Base-by-base conservation (phyloP, 805 yeast species). In the Myxozyma nipponensis region DNA sequence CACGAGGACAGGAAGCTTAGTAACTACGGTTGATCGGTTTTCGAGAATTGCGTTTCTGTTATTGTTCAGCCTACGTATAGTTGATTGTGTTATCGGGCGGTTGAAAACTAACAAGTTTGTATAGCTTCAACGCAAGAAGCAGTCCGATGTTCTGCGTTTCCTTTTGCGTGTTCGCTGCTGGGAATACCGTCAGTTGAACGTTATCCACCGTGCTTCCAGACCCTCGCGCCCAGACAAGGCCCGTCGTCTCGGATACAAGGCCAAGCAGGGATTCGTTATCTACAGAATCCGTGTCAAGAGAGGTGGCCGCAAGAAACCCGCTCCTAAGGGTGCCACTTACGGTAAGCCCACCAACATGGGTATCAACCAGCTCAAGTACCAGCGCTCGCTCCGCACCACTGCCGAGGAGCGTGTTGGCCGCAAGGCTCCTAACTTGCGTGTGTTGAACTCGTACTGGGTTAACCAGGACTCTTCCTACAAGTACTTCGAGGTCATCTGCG, bases 151-250 rank as follows among this genome's bases (percentile, higher is more conserved):
- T 71, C 80, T 86, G 81, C 87, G 98, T 80, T 93, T 93, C 88
- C 81, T 93, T 73, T 86, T 86, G 79, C 86, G 98, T 78, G 96
- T 93, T 83, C 88, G 98, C 87, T 93, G 96, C 81, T 93, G 98
- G 98, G 98, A 93, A 80, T 93, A 89, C 95, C 90, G 98, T 82
- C 98, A 93, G 82, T 84, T 84, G 82, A 84, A 81, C 72, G 98
- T 90, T 66, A 85, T 93, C 77, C 98, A 93, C 96, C 86, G 98
- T 77, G 97, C 97, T 67, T 68, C 95, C 55, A 88, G 91, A 77
- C 98, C 98, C 70, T 85, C 97, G 67, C 90, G 98, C 79, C 98
- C 98, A 77, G 98, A 93, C 79, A 93, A 93, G 93, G 98, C 98
- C 71, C 91, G 98, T 84, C 88, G 95, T 78, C 85, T 93, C 72